Evolutionary conservation across 225 moss, liverwort and hornwort species (phyloP), one percentile per base, ranked within the genome.

Genomic region (Anthoceros angustus): DNA sequence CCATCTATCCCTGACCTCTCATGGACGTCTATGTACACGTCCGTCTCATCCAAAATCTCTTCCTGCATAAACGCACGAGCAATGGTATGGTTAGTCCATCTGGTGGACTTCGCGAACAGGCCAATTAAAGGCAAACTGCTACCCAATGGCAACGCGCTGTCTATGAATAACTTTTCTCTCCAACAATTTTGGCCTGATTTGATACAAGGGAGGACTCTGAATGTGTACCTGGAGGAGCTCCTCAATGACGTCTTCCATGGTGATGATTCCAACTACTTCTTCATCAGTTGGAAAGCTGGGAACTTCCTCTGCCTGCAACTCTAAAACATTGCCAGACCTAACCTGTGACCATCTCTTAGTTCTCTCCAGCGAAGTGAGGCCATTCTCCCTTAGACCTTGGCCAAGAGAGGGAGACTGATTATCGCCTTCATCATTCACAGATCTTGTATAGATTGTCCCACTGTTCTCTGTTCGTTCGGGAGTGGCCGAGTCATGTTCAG

Each of bases 221-320:
- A 16, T 42, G 10, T 45, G 4, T 74, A 93, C 93, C 82, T 90
- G 93, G 40, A 94, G 48, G 70, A 94, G 87, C 72, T 94, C 90
- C 72, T 94, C 93, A 67, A 94, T 90, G 38, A 94, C 87, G 69
- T 94, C 93, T 69, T 87, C 93, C 87, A 93, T 75, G 4, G 89
- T 93, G 63, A 93, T 84, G 42, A 93, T 89, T 42, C 93, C 93
- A 64, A 94, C 83, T 25, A 90, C 84, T 76, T 90, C 82, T 46
- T 90, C 84, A 64, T 79, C 67, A 8, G 75, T 76, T 41, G 77
- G 81, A 50, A 73, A 63, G 40, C 65, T 83, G 62, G 65, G 71
- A 69, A 68, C 71, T 61, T 42, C 63, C 74, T 77, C 77, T 64
- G 64, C 66, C 26, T 41, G 74, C 62, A 60, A 71, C 39, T 80